Evolutionary conservation across 2,329 filamentous ascomycete genomes (phyloP).

Genomic region (Fusarium sublunatum): DNA sequence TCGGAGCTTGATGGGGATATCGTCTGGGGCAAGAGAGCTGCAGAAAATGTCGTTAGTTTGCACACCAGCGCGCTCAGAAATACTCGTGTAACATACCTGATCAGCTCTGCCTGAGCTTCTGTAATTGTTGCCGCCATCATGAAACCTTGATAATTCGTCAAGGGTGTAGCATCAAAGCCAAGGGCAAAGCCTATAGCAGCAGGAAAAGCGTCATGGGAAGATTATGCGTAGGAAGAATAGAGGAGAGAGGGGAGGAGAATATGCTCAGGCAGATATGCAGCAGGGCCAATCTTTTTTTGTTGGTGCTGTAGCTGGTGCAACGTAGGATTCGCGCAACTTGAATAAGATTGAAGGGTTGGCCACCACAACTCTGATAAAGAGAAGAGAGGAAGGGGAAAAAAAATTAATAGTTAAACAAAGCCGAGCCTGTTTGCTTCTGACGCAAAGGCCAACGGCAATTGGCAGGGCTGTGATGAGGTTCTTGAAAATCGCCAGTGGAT

Average conservation of each 20-base stretch:
- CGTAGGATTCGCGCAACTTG: constrained; percentile 23
- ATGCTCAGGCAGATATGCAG: constrained; percentile 29
- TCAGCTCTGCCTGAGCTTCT: constrained; percentile 68
- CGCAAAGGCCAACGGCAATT: constrained; percentile 33
- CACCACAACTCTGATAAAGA: constrained; percentile 16
- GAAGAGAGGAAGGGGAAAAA: constrained; percentile 17
- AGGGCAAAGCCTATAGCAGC: constrained; percentile 38
- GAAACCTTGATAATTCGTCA: constrained; percentile 18
- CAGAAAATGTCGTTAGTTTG: constrained; percentile 23
- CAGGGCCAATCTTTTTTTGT: constrained; percentile 24
- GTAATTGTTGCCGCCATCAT: constrained; percentile 55
- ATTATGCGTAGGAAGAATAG: constrained; percentile 13
- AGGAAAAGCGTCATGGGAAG: constrained; percentile 43
- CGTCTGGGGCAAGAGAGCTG: constrained; percentile 81
- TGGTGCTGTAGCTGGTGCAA: constrained; percentile 19
- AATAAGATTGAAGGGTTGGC: not conserved
- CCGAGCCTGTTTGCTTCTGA: constrained; percentile 39
- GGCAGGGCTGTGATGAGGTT: constrained; percentile 44
- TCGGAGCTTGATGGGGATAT: constrained; percentile 94
- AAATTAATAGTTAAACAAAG: constrained; percentile 21
- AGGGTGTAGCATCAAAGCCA: constrained; percentile 34
- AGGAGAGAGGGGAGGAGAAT: constrained; percentile 11
- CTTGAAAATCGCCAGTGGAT: constrained; percentile 26
- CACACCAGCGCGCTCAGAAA: constrained; percentile 4
- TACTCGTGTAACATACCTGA: constrained; percentile 56